These are phyloP conservation scores for Diaporthe citrichinensis DNA, from an alignment of 2,329 filamentous ascomycete genomes.

Conservation along the genomic window DNA sequence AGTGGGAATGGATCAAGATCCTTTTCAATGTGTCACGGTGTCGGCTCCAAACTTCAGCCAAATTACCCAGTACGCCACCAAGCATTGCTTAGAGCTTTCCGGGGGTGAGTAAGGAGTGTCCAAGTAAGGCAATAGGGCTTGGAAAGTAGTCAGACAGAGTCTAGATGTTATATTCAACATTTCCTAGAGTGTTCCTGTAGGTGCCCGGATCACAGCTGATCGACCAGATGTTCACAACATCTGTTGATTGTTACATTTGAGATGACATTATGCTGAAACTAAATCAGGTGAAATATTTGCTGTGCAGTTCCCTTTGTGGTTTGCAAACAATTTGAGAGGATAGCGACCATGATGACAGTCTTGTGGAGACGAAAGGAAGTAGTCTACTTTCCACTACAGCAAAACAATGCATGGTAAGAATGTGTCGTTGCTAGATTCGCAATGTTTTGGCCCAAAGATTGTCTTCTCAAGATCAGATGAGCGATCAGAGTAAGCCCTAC, in stretches of 20 bases:
- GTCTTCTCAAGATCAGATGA: background rate
- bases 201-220: too few species aligned
- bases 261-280: background rate
- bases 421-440: background rate
- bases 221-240: background rate
- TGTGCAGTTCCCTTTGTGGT: too few species aligned
- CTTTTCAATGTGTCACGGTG: background rate
- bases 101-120: fast-evolving
- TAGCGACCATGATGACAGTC: background rate
- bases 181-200: too few species aligned
- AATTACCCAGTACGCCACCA: background rate
- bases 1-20: background rate
- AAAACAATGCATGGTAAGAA: background rate
- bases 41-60: background rate
- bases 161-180: too few species aligned
- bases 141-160: too few species aligned
- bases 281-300: fast-evolving
- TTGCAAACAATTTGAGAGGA: too few species aligned
- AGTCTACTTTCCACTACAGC: background rate
- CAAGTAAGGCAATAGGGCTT: background rate
- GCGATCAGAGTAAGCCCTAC: background rate
- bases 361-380: background rate
- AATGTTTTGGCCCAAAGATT: background rate
- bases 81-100: background rate
- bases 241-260: background rate